Percentiles rank a stretch among this genome's conserved stretches.
These are phyloP conservation scores for Lasiosphaeris hirsuta DNA, from an alignment of 495 filamentous ascomycete genomes.

Conservation along the genomic window DNA sequence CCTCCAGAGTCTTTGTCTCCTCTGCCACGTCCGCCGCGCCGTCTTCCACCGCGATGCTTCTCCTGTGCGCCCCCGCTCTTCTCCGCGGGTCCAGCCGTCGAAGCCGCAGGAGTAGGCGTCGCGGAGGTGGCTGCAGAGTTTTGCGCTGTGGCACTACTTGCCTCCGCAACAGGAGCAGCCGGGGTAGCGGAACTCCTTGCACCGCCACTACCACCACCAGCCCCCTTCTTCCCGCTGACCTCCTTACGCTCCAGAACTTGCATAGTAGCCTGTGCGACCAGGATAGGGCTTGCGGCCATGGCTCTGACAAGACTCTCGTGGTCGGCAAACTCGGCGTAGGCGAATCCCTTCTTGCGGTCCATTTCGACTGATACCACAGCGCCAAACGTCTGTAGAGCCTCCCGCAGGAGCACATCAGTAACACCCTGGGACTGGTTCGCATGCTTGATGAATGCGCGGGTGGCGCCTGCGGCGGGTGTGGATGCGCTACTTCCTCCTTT, in stretches of 20 bases:
- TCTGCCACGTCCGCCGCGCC: conserved; percentile 22
- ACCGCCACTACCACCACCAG: conserved; percentile 8
- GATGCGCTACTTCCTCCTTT: conserved; percentile 27
- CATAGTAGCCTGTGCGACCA: conserved; percentile 78
- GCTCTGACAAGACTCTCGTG: conserved; percentile 68
- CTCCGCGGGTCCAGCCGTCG: conserved; percentile 6
- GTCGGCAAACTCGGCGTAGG: conserved; percentile 80
- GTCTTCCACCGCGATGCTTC: conserved; percentile 9
- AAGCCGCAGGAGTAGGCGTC: background rate
- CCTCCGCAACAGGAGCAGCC: background rate
- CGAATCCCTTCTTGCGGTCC: conserved; percentile 88
- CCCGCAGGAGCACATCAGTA: conserved; percentile 70
- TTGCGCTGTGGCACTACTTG: background rate
- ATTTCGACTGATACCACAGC: conserved; percentile 76
- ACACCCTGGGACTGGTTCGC: conserved; percentile 89
- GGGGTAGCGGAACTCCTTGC: background rate
- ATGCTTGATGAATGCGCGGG: conserved; percentile 88
- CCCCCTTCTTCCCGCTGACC: conserved; percentile 29
- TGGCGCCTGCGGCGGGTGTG: conserved; percentile 52
- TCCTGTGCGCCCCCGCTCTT: conserved; percentile 15
- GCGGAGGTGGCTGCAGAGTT: background rate
- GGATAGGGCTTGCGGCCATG: conserved; percentile 73
- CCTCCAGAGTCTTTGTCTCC: conserved; percentile 12
- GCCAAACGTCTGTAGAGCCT: conserved; percentile 68
- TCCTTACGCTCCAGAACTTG: conserved; percentile 82